Evolutionary conservation across 2,329 filamentous ascomycete genomes (phyloP).

Genomic region (Arthrobotrys musiformis): DNA sequence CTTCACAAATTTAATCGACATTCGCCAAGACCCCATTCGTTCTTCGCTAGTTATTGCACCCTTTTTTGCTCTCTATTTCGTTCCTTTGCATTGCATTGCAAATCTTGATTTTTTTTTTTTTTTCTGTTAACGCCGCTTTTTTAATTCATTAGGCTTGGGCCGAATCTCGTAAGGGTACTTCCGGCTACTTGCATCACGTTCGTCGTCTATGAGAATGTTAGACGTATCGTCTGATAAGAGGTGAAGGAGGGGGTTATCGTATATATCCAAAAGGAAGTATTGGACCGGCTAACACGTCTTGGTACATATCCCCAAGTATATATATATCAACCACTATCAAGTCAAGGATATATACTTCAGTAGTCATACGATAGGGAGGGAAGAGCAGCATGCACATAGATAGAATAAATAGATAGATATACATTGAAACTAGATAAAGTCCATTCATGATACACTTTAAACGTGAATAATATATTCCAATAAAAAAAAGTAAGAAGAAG

Average conservation of each 20-base stretch:
- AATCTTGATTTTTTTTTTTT: too few relatives aligned
- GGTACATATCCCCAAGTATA: too few relatives aligned
- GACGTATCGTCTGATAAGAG: constrained; percentile 61
- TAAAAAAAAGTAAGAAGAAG: not conserved
- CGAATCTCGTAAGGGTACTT: constrained; percentile 88
- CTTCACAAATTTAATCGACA: not conserved
- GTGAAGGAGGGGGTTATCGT: not conserved
- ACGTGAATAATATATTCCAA: not conserved
- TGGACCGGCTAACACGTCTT: not conserved
- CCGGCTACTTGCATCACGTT: constrained; percentile 97
- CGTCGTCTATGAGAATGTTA: constrained; percentile 94
- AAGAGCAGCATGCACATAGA: not conserved
- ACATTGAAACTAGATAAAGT: constrained; percentile 8
- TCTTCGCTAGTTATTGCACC: constrained; percentile 24
- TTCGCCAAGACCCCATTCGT: not conserved
- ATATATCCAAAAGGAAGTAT: too few relatives aligned
- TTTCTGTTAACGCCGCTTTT: too few relatives aligned
- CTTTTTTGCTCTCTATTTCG: not conserved
- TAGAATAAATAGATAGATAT: not conserved
- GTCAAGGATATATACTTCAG: too few relatives aligned
- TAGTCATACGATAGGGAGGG: too few relatives aligned
- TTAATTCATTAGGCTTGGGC: constrained; percentile 69
- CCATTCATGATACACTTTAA: constrained; percentile 10
- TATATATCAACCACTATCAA: too few relatives aligned
- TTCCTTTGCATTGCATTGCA: too few relatives aligned